Base-by-base conservation (phyloP, 2,329 filamentous ascomycete genomes). In the Trichoderma atroviride region DNA sequence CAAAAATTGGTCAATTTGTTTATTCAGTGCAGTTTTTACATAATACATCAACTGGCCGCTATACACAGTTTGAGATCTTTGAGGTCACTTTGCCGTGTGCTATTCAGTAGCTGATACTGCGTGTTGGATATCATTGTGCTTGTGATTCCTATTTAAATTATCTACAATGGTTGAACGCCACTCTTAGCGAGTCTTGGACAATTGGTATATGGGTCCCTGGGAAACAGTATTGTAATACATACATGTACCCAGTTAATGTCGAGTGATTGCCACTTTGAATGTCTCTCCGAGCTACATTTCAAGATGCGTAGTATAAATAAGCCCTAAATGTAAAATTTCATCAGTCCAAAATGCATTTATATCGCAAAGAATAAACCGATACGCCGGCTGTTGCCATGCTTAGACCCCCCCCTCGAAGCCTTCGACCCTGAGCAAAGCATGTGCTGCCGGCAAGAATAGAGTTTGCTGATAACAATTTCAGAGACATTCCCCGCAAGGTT, bases 381-480 rank as follows among this genome's bases (percentile, higher is more conserved):
- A 57, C 56, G 62, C 62, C 53, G 53, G 31, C 52, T 50, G 19
- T 65, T 65, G 11, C 52, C 37, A 47, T 7, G 35, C 57, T 16
- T 47, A 27, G 53, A 47, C 27, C 35, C 16, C 35, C 16, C 22
- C 13, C 27, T 7, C 4, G 14, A 22, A 37, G n/a, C 24, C 7
- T 13, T 53, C 29, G 6, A 29, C 47, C 4, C 13, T 37, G 47
- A 53, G 31, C 5, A 37, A 56, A 43, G 31, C 10, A 56, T 35
- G 13, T 4, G 10, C 2, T 10, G 16, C 16, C 16, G 16, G 29
- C 5, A 10, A 4, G 61, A 24, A 31, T 11, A 16, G 16, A n/a
- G 10, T 16, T 55, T 24, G 16, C 24, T 1, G 33, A 4, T 31
- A 31, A 4, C 24, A 14, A 27, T 13, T 57, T 22, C 53, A 19